Base-by-base conservation (phyloP, 129 eudicot species). In the Artemisia argyi region DNA sequence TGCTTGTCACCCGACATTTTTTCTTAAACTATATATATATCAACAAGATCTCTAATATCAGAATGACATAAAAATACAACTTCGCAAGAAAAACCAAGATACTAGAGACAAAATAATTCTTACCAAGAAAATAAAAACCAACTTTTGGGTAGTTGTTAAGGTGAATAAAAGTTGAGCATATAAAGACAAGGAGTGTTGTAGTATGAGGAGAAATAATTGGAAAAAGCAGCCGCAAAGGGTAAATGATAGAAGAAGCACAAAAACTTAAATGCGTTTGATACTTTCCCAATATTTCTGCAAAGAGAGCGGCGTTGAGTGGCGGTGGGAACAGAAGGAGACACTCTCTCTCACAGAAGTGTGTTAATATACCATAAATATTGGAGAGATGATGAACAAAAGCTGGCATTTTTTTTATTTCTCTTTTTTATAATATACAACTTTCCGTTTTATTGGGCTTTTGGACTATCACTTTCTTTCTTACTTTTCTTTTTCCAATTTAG, bases 1-100 rank as follows among this genome's bases (percentile, higher is more conserved):
- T 84, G 96, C 80, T 87, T 89, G 64, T 85, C 73, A 68, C 66
- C 60, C 89, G 75, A 57, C 97, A 89, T 93, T 87, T 53, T 53
- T 81, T 7, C 46, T 39, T 39, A 57, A 17, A 57, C n/a, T 7
- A 51, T 3, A 50, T 52, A 50, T 52, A 52, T 15, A 15, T 15
- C 18, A 52, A 52, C 57, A 52, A 52, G 8, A 52, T 52, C 17
- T 52, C 17, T 13, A 52, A 52, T 5, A 52, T 39, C 46, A 52
- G 17, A 52, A 52, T 11, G n/a, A 5, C 63, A 58, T 10, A 11
- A 11, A 61, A 26, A 22, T 22, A 22, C 1, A 22, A 22, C 24
- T 22, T 22, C 1, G 2, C 44, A 26, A 20, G 61, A n/a, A 48
- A 9, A 32, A 32, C 7, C 42, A 32, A 32, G 42, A 32, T 32